A percentile compares a stretch with the other conserved stretches of the same genome.
phyloP scores from a whole-genome alignment of 345 rosid genomes.

The Populus ilicifolia region DNA sequence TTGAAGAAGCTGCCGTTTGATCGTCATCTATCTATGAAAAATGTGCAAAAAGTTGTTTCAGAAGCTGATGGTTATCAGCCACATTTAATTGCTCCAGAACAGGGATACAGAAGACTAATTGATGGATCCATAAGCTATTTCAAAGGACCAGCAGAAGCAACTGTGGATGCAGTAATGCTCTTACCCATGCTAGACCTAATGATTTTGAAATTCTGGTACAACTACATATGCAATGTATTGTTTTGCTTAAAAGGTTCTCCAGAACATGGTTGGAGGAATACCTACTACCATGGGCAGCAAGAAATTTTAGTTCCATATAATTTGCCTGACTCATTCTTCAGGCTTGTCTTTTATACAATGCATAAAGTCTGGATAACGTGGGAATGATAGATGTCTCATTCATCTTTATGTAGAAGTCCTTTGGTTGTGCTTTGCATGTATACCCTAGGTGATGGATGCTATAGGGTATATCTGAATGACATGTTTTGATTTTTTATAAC shows the following conservation, averaged over 20 bases:
- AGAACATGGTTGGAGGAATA: no score
- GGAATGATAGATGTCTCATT: no score
- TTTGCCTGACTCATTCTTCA: background rate
- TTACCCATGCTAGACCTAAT: constrained; percentile 7
- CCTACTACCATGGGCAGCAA: no score
- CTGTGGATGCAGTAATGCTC: constrained; percentile 88
- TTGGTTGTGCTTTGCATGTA: no score
- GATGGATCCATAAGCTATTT: constrained; percentile 93
- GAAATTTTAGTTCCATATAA: no score
- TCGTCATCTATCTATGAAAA: constrained; percentile 84
- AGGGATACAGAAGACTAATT: constrained; percentile 97
- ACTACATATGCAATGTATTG: background rate
- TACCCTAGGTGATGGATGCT: no score
- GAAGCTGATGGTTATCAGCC: constrained; percentile 99
- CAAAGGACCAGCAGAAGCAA: constrained; percentile 99
- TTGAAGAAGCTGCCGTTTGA: constrained; percentile 98
- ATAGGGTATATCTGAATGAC: no score
- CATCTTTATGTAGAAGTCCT: no score
- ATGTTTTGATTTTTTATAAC: background rate
- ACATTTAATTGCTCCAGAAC: constrained; percentile 98
- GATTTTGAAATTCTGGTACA: constrained; percentile 5
- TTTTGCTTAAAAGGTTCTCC: background rate
- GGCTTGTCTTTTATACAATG: background rate
- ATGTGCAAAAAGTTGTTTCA: constrained; percentile 94
- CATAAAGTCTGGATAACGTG: no score